Evolutionary conservation across 495 filamentous ascomycete species (phyloP), one percentile per base, ranked within the genome.

Genomic region (Parachaetomium inaequale): DNA sequence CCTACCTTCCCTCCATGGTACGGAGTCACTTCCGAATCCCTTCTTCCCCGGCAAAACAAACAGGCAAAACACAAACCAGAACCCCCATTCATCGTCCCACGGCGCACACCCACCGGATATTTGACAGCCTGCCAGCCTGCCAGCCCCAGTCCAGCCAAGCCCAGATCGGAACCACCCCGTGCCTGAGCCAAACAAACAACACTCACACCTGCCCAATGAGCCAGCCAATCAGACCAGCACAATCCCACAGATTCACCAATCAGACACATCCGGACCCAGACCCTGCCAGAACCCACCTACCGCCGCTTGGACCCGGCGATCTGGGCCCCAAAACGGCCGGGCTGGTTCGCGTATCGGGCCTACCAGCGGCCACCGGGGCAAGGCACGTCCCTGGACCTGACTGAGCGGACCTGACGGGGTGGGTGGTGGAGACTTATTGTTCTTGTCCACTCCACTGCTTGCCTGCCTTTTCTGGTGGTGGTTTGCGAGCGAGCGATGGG

Each of bases 271-370:
- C 26, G 15, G 1, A 23, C 15, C 38, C 58, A 43, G n/a, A 7
- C 10, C 3, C 12, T 28, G 23, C 19, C 21, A 21, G 4, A 3
- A 12, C 34, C 2, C 34, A 15, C 34, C 23, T n/a, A n/a, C n/a
- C n/a, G n/a, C n/a, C n/a, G n/a, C n/a, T n/a, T n/a, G n/a, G 38
- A 56, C 58, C 58, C 50, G 49, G 28, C 58, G 58, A 61, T 61
- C 58, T 61, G 50, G 58, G 50, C 58, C 50, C 29, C 50, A 28
- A 43, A 54, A 46, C 49, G 58, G 38, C 38, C 5, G n/a, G n/a
- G n/a, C n/a, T n/a, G n/a, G 11, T 36, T 61, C 58, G 58, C 58
- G 58, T 61, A 61, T 61, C 58, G 58, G 38, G 49, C 58, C 58
- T 61, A 61, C 58, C 58, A 61, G 58, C 58, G 21, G 25, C 15